Evolutionary conservation across 768 basidiomycete species (phyloP).

Genomic region (Epithele typhae): DNA sequence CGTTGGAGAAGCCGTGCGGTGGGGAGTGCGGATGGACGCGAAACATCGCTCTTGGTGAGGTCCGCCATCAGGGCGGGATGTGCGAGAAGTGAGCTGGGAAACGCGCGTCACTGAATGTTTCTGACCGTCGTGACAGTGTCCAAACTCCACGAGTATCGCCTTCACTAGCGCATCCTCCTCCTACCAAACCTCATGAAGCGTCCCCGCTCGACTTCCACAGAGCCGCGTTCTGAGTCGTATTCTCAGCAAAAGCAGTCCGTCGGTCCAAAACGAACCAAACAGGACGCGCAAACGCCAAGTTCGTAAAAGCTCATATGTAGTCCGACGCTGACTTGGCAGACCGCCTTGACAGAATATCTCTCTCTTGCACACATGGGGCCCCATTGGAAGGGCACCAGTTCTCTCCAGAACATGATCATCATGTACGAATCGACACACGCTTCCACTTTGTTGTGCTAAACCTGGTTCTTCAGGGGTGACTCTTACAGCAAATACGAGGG

Average conservation of each 20-base stretch:
- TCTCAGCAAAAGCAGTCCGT: too few species aligned
- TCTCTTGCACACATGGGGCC: background rate
- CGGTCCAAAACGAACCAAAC: too few species aligned
- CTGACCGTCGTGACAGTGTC: too few species aligned
- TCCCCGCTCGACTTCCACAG: too few species aligned
- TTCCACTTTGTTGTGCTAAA: background rate
- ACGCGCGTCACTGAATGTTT: too few species aligned
- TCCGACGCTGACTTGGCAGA: background rate
- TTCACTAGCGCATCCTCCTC: too few species aligned
- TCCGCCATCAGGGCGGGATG: too few species aligned
- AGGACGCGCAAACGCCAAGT: too few species aligned
- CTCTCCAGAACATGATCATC: background rate
- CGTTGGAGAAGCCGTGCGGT: conserved; percentile 56
- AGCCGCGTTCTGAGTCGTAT: too few species aligned
- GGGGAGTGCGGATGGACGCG: conserved; percentile 79
- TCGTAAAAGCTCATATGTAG: background rate
- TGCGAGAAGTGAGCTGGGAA: too few species aligned
- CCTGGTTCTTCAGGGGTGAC: background rate
- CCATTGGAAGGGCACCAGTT: background rate
- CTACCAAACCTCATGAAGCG: too few species aligned
- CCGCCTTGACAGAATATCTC: background rate
- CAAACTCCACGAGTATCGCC: too few species aligned
- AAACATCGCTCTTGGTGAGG: conserved; percentile 87
- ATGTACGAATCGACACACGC: background rate
- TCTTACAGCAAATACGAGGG: background rate